A percentile compares a stretch with the other conserved stretches of the same genome.
phyloP scores from a whole-genome alignment of 2,329 filamentous ascomycete species.

The Aspergillus fijiensis region DNA sequence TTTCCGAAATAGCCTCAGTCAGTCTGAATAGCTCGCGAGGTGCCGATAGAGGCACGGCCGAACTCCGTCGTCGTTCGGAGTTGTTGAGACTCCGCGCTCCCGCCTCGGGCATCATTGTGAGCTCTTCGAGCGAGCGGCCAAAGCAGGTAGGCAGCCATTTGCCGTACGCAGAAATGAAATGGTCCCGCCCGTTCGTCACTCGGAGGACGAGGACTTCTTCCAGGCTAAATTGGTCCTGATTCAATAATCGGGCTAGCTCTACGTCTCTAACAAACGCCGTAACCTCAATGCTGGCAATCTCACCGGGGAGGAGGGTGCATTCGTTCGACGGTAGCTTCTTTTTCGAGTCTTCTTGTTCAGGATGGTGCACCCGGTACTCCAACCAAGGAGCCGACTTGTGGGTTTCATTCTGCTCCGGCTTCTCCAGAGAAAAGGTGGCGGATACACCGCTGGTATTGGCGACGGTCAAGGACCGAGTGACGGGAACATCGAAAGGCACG shows the following conservation, averaged over 20 bases:
- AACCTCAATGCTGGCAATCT: conserved; percentile 71
- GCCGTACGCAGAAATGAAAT: conserved; percentile 81
- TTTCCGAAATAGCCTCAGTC: conserved; percentile 72
- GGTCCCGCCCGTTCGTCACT: conserved; percentile 79
- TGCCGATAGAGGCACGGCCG: conserved; percentile 66
- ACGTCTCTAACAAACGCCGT: conserved; percentile 66
- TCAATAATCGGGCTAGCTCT: conserved; percentile 66
- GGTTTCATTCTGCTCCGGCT: conserved; percentile 54
- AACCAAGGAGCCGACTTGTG: conserved; percentile 66
- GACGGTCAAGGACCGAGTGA: conserved; percentile 70
- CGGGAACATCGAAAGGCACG: conserved; percentile 66
- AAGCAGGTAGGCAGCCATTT: conserved; percentile 80
- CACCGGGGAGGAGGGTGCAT: conserved; percentile 77
- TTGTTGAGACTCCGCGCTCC: conserved; percentile 67
- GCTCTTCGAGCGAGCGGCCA: conserved; percentile 80
- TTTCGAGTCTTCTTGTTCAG: conserved; percentile 33
- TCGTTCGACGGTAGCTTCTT: conserved; percentile 38
- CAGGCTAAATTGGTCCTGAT: conserved; percentile 63
- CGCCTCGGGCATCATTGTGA: conserved; percentile 78
- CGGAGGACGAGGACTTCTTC: conserved; percentile 88
- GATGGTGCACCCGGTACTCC: conserved; percentile 58
- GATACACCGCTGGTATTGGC: conserved; percentile 86
- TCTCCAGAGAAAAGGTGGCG: conserved; percentile 77
- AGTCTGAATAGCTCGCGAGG: conserved; percentile 87
- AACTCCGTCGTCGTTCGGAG: conserved; percentile 32